Conservation (phyloP, 805 yeast species). For the Ogataea nakhonphanomensis region DNA sequence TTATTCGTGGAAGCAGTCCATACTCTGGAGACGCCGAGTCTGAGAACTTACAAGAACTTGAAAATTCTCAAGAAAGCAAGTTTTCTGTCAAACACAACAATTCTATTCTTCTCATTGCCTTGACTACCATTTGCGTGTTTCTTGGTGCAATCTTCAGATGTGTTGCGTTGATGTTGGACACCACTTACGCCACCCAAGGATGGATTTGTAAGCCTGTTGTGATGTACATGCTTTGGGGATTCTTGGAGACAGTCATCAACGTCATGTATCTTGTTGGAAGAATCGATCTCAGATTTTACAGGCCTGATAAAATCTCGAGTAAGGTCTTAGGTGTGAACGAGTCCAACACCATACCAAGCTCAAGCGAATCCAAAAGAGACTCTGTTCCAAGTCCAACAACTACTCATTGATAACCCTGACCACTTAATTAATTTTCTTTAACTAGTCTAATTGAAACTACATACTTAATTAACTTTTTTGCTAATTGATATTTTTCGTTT, state of each 20-base stretch:
- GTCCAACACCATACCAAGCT: neutral
- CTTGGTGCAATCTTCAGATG: constrained; percentile 50
- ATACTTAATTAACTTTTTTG: neutral
- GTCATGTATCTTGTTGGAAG: constrained; percentile 57
- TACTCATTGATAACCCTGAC: neutral
- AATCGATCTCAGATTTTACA: constrained; percentile 73
- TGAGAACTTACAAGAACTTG: constrained; percentile 23
- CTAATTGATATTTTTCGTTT: neutral
- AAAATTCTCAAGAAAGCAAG: constrained; percentile 19
- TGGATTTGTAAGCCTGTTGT: constrained; percentile 53
- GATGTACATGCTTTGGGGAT: constrained; percentile 69
- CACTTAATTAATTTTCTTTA: neutral
- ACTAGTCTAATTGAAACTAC: too few relatives aligned
- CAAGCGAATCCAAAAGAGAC: constrained; percentile 3
- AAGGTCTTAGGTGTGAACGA: neutral
- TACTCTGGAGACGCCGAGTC: constrained; percentile 13
- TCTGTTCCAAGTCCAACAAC: neutral
- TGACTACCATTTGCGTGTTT: constrained; percentile 48
- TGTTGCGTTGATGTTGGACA: constrained; percentile 41
- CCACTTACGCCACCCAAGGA: constrained; percentile 31
- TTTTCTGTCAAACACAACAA: constrained; percentile 43
- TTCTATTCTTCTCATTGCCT: constrained; percentile 44
- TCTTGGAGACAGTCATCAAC: constrained; percentile 56
- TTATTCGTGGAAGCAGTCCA: constrained; percentile 26
- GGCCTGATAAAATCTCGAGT: constrained; percentile 49